phyloP scores from a whole-genome alignment of 2,329 filamentous ascomycete genomes.

The Corniculantispora saksenae region DNA sequence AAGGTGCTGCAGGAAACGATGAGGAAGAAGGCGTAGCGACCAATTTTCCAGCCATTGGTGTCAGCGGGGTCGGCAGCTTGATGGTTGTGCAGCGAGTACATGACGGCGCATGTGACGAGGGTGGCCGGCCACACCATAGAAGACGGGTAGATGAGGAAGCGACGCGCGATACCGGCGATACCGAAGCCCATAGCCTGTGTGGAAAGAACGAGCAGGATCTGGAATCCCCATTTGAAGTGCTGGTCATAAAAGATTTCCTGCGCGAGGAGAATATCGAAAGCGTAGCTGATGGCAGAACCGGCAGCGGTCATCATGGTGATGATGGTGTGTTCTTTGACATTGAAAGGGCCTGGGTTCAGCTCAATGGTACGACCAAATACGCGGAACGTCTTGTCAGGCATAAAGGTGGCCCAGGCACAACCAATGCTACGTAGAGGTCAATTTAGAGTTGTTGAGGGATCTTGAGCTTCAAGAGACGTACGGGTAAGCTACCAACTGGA shows the following conservation, averaged over 20 bases:
- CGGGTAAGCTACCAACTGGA: slow-evolving; percentile 57
- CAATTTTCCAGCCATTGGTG: slow-evolving; percentile 55
- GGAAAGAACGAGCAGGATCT: slow-evolving; percentile 60
- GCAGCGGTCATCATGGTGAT: slow-evolving; percentile 48
- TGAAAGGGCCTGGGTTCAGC: slow-evolving; percentile 44
- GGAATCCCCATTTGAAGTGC: slow-evolving; percentile 57
- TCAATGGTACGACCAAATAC: slow-evolving; percentile 34
- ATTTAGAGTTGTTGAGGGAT: background rate
- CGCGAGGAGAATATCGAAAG: slow-evolving; percentile 44
- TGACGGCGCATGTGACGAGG: slow-evolving; percentile 62
- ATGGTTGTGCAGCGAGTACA: slow-evolving; percentile 66
- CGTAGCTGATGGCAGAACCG: slow-evolving; percentile 36
- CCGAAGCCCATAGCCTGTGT: slow-evolving; percentile 66
- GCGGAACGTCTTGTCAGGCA: slow-evolving; percentile 34
- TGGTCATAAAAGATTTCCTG: slow-evolving; percentile 52
- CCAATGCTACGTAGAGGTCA: slow-evolving; percentile 26
- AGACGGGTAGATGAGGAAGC: slow-evolving; percentile 62
- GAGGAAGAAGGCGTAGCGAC: slow-evolving; percentile 59
- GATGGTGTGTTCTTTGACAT: slow-evolving; percentile 52
- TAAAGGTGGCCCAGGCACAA: slow-evolving; percentile 33
- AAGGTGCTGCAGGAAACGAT: slow-evolving; percentile 52
- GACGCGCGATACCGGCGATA: slow-evolving; percentile 58
- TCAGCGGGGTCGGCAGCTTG: slow-evolving; percentile 50
- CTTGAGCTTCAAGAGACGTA: slow-evolving; percentile 14
- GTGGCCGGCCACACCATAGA: slow-evolving; percentile 66